A percentile compares a stretch with the other conserved stretches of the same genome.
Conservation (phyloP, 176 grass and related monocot species). For the Musa troglodytarum region DNA sequence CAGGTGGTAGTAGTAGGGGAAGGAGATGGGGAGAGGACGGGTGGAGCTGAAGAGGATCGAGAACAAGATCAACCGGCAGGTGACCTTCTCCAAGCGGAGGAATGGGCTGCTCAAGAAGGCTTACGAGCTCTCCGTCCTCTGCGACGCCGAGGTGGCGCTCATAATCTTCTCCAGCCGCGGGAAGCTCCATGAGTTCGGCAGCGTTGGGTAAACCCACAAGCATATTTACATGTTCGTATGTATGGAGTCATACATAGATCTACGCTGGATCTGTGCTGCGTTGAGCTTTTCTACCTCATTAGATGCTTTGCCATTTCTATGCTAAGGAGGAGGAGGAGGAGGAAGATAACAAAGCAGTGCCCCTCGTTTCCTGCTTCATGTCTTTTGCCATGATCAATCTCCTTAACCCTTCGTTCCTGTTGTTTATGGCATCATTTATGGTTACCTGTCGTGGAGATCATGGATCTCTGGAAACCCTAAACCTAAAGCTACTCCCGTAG, state of each 20-base stretch:
- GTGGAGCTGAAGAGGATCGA: slow-evolving; percentile 82
- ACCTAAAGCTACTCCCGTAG: background rate
- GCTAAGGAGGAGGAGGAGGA: background rate
- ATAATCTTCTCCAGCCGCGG: slow-evolving; percentile 69
- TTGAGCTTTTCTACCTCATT: background rate
- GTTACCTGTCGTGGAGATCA: background rate
- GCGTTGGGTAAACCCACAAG: slow-evolving; percentile 25
- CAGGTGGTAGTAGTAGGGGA: too few relatives aligned
- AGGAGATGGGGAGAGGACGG: slow-evolving; percentile 52
- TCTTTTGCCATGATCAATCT: background rate
- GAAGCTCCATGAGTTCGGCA: slow-evolving; percentile 63
- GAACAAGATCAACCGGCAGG: slow-evolving; percentile 90
- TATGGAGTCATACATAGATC: background rate
- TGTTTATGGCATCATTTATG: background rate
- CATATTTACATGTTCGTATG: background rate
- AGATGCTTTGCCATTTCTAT: background rate
- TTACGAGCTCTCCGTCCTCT: slow-evolving; percentile 77
- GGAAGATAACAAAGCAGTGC: background rate
- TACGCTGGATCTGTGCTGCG: background rate
- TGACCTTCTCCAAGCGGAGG: slow-evolving; percentile 75
- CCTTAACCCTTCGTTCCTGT: background rate
- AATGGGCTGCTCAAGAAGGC: slow-evolving; percentile 84
- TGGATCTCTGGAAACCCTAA: background rate
- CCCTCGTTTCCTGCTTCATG: background rate
- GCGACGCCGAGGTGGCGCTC: slow-evolving; percentile 68